A percentile compares a stretch with the other conserved stretches of the same genome.
Evolutionary conservation across 192 early-diverging fungal species (phyloP).

Genomic region (Coemansia sp.): DNA sequence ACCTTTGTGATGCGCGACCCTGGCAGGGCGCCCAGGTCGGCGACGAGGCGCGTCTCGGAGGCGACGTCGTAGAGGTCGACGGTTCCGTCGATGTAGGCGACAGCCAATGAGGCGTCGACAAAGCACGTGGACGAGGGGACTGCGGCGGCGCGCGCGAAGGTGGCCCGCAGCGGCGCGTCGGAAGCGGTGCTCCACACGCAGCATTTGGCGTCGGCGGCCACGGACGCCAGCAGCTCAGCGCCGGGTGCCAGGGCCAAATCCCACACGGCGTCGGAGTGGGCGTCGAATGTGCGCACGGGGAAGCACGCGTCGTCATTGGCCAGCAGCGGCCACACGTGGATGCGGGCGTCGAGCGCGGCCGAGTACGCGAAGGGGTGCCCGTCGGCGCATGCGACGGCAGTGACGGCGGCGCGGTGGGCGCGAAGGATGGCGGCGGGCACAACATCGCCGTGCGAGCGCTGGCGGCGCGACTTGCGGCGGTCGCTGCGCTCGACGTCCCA

Average conservation of each 20-base stretch:
- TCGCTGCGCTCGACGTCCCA: conserved; percentile 36
- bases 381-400: conserved; percentile 18
- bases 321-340: conserved; percentile 33
- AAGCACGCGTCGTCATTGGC: conserved; percentile 5
- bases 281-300: conserved; percentile 16
- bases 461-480: conserved; percentile 6
- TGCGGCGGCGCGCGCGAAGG: not conserved
- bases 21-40: not conserved
- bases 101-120: conserved; percentile 14
- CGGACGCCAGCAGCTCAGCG: conserved; percentile 35
- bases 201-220: conserved; percentile 38
- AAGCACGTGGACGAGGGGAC: conserved; percentile 18
- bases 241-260: conserved; percentile 24
- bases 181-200: conserved; percentile 25
- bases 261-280: conserved; percentile 49
- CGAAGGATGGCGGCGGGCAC: conserved; percentile 23
- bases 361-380: conserved; percentile 29
- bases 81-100: conserved; percentile 18
- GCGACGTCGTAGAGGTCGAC: conserved; percentile 25
- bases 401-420: conserved; percentile 46
- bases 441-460: not conserved
- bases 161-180: conserved; percentile 2
- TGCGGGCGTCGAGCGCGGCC: conserved; percentile 39
- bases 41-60: not conserved
- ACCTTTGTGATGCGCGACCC: not conserved